phyloP scores from a whole-genome alignment of 2,329 filamentous ascomycete species.

The Fusarium tuaranense region DNA sequence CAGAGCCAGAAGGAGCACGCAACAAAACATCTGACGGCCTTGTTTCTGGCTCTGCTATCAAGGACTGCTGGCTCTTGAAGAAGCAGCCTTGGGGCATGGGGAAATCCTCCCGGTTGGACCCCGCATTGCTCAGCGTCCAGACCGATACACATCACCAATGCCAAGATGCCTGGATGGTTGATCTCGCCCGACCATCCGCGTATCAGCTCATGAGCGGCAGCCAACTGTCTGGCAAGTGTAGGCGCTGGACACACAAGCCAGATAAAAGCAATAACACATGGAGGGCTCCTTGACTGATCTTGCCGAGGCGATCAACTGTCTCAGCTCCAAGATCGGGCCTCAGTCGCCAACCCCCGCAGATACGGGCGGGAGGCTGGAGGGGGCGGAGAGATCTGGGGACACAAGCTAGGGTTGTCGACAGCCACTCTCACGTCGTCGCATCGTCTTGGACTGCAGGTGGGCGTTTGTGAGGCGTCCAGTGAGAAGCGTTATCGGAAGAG shows the following conservation, averaged over 20 bases:
- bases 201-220: neutral
- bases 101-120: neutral
- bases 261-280: neutral
- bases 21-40: neutral
- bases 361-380: constrained; percentile 3
- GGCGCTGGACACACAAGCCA: neutral
- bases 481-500: neutral
- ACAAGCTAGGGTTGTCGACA: neutral
- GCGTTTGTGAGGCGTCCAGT: constrained; percentile 5
- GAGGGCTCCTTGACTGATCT: neutral
- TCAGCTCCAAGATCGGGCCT: neutral
- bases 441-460: neutral
- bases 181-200: neutral
- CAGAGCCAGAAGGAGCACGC: neutral
- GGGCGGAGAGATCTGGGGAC: constrained; percentile 1
- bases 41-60: neutral
- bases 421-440: constrained; percentile 1
- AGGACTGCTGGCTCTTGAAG: neutral
- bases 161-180: neutral
- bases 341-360: neutral
- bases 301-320: neutral
- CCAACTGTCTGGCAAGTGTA: neutral
- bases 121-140: neutral
- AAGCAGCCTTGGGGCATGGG: neutral
- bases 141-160: neutral